Conservation (phyloP, 805 yeast species). For the Wickerhamiella galacta region DNA sequence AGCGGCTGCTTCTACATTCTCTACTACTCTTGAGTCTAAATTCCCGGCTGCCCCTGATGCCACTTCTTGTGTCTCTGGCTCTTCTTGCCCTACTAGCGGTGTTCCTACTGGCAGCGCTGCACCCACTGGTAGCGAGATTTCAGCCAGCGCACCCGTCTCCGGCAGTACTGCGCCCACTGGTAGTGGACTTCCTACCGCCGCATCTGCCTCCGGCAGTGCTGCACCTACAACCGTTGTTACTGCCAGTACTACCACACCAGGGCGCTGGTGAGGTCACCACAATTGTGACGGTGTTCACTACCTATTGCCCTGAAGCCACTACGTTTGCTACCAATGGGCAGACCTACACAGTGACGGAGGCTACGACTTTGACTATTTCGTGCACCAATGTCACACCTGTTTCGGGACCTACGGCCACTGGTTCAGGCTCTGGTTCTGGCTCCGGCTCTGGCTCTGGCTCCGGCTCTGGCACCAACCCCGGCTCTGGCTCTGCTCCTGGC, state of each 20-base stretch:
- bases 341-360: conserved; percentile 52
- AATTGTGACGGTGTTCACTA: conserved; percentile 7
- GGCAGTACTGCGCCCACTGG: no score
- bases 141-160: no score
- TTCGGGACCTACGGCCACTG: conserved; percentile 3
- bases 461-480: conserved; percentile 1
- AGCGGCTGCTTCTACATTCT: no score
- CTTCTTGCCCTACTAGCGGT: no score
- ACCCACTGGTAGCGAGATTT: no score
- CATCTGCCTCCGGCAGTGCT: no score
- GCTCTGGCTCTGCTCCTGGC: neutral
- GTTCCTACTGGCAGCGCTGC: no score
- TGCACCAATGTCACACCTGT: conserved; percentile 7
- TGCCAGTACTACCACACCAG: neutral
- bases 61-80: no score
- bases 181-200: no score
- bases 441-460: neutral
- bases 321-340: conserved; percentile 38
- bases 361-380: conserved; percentile 63
- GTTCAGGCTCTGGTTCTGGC: neutral
- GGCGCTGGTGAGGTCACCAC: conserved; percentile 21
- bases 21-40: no score
- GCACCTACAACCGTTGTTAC: neutral
- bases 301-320: conserved; percentile 57
- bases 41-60: no score